These are phyloP conservation scores for Secale cereale DNA, from an alignment of 176 grass and related monocot species.

Conservation along the genomic window DNA sequence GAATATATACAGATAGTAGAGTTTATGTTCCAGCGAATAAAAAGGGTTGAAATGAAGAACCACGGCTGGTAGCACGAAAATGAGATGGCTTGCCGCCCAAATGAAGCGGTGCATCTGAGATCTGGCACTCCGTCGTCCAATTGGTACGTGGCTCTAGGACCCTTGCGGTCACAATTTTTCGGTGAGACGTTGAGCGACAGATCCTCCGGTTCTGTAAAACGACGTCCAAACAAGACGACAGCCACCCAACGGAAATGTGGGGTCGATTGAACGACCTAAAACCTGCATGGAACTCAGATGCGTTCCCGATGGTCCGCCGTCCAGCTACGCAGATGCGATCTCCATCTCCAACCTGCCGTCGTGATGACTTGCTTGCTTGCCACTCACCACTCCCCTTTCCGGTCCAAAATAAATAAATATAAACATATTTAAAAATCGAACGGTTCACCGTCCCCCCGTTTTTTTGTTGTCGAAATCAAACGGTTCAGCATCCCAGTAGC, in stretches of 20 bases:
- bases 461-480: too few relatives aligned
- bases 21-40: too few relatives aligned
- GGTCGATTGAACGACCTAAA: not conserved
- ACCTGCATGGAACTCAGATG: not conserved
- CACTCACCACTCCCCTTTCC: conserved; percentile 11
- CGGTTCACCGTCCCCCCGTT: too few relatives aligned
- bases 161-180: not conserved
- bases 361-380: conserved; percentile 1
- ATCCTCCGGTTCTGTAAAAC: not conserved
- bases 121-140: not conserved
- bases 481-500: too few relatives aligned
- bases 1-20: not conserved
- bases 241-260: not conserved
- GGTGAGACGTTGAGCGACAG: not conserved
- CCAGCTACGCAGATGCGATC: conserved; percentile 16
- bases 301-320: not conserved
- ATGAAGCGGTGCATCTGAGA: not conserved
- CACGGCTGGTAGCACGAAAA: too few relatives aligned
- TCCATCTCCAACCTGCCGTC: conserved; percentile 27
- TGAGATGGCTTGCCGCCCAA: not conserved
- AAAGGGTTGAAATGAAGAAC: too few relatives aligned
- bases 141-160: too few relatives aligned
- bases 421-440: too few relatives aligned
- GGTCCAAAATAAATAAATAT: not conserved
- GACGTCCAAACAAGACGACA: not conserved